Percentiles rank a stretch among this genome's conserved stretches.
phyloP scores from a whole-genome alignment of 2,329 filamentous ascomycete species.

The Calonectria fujianensis region DNA sequence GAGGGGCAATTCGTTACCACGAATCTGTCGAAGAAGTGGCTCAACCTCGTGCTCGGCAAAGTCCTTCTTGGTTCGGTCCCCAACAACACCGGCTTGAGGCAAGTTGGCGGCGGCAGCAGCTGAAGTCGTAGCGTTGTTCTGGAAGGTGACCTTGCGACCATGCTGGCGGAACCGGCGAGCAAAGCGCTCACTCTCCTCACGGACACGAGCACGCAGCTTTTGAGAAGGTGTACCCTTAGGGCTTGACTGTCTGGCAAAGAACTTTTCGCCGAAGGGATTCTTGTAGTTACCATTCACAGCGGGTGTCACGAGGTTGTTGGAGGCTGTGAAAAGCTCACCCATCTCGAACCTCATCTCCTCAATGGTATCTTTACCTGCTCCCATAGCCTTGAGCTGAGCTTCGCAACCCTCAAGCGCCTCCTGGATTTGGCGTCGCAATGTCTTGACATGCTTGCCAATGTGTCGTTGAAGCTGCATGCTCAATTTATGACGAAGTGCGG shows the following conservation, averaged over 20 bases:
- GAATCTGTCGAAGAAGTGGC: constrained; percentile 69
- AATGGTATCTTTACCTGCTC: constrained; percentile 70
- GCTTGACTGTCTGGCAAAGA: constrained; percentile 70
- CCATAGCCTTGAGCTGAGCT: constrained; percentile 69
- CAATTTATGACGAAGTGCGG: constrained; percentile 68
- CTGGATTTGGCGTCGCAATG: constrained; percentile 70
- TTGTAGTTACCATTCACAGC: constrained; percentile 74
- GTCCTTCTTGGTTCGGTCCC: constrained; percentile 66
- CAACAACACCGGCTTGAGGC: constrained; percentile 57
- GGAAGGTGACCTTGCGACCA: constrained; percentile 69
- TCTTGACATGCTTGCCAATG: constrained; percentile 71
- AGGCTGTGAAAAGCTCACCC: constrained; percentile 71
- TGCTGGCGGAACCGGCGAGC: constrained; percentile 69
- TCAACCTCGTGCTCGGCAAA: constrained; percentile 70
- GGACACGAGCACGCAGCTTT: constrained; percentile 70
- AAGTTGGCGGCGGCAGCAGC: constrained; percentile 50
- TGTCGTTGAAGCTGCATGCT: constrained; percentile 71
- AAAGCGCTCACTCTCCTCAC: constrained; percentile 72
- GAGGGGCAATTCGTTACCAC: constrained; percentile 71
- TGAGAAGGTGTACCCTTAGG: constrained; percentile 71
- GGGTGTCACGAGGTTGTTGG: constrained; percentile 72
- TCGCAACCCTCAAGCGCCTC: constrained; percentile 70
- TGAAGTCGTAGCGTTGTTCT: constrained; percentile 48
- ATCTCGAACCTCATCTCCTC: constrained; percentile 73
- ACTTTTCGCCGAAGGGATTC: constrained; percentile 71